phyloP scores from a whole-genome alignment of 1,284 basidiomycete species.

The Ustilago xerochloae region DNA sequence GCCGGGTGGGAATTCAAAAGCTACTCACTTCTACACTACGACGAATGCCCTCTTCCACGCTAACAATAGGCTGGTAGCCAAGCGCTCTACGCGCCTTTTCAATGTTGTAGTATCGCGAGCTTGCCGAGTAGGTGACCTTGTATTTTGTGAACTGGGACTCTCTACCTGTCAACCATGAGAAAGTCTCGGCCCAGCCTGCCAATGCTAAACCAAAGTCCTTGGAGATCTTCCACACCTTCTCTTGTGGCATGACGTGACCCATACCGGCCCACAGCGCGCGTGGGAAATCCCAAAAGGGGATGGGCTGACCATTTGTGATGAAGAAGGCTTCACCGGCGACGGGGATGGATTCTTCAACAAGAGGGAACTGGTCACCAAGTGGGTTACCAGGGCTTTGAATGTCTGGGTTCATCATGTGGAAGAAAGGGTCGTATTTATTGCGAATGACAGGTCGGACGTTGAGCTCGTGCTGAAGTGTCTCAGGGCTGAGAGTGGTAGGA shows the following conservation, averaged over 20 bases:
- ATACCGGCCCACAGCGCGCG: conserved; percentile 81
- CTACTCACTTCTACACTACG: conserved; percentile 73
- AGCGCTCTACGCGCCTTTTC: conserved; percentile 92
- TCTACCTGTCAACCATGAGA: conserved; percentile 79
- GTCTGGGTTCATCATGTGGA: conserved; percentile 63
- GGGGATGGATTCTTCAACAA: conserved; percentile 72
- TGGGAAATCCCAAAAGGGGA: conserved; percentile 95
- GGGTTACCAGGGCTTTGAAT: conserved; percentile 55
- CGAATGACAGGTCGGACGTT: conserved; percentile 75
- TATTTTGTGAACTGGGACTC: conserved; percentile 90
- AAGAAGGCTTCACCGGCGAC: conserved; percentile 96
- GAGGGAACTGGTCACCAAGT: conserved; percentile 54
- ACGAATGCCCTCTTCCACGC: conserved; percentile 87
- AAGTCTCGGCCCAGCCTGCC: conserved; percentile 75
- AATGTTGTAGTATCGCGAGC: conserved; percentile 87
- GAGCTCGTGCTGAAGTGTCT: conserved; percentile 73
- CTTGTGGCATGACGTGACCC: conserved; percentile 48
- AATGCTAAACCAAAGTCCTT: conserved; percentile 53
- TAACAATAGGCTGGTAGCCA: conserved; percentile 90
- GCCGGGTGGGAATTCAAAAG: too few relatives aligned
- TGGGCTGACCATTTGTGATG: conserved; percentile 96
- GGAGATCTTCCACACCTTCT: conserved; percentile 55
- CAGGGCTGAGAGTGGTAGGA: conserved; percentile 60
- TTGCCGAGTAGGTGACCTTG: conserved; percentile 78
- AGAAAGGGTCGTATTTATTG: conserved; percentile 75